phyloP scores from a whole-genome alignment of 768 basidiomycete species.

The Crucibulum laeve region DNA sequence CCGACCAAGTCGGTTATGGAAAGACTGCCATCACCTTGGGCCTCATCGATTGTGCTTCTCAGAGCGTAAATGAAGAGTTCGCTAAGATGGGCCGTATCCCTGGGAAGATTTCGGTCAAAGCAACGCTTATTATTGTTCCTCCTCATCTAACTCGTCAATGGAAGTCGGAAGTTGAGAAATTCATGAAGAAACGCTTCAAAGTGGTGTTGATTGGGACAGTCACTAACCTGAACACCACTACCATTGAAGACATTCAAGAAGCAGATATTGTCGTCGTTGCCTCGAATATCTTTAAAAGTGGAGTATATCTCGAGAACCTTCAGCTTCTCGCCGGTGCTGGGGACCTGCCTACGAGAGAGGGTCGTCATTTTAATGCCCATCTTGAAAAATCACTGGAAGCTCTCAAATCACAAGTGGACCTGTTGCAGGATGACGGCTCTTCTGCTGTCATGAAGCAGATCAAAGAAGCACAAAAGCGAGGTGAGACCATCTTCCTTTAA shows the following conservation, averaged over 20 bases:
- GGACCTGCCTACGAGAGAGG: constrained; percentile 69
- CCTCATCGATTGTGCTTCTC: constrained; percentile 70
- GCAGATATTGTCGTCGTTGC: constrained; percentile 88
- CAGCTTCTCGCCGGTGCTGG: constrained; percentile 66
- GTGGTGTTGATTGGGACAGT: constrained; percentile 67
- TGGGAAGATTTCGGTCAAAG: constrained; percentile 76
- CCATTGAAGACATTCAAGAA: constrained; percentile 68
- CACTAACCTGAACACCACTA: constrained; percentile 64
- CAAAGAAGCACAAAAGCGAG: constrained; percentile 51
- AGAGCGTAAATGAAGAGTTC: constrained; percentile 56
- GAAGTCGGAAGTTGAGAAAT: constrained; percentile 83
- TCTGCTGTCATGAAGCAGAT: constrained; percentile 61
- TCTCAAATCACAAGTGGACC: constrained; percentile 63
- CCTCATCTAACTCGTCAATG: constrained; percentile 89
- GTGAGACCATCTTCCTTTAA: constrained; percentile 32
- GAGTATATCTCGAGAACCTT: constrained; percentile 72
- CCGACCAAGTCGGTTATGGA: constrained; percentile 95
- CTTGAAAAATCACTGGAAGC: constrained; percentile 58
- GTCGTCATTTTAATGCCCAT: constrained; percentile 86
- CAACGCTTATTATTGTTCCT: constrained; percentile 81
- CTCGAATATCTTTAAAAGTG: constrained; percentile 80
- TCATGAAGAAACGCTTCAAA: constrained; percentile 59
- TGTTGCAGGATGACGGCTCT: constrained; percentile 62
- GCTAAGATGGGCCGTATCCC: constrained; percentile 38
- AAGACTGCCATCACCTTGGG: constrained; percentile 95